phyloP scores from a whole-genome alignment of 2,329 filamentous ascomycete species.

The Coniochaeta prunicola region DNA sequence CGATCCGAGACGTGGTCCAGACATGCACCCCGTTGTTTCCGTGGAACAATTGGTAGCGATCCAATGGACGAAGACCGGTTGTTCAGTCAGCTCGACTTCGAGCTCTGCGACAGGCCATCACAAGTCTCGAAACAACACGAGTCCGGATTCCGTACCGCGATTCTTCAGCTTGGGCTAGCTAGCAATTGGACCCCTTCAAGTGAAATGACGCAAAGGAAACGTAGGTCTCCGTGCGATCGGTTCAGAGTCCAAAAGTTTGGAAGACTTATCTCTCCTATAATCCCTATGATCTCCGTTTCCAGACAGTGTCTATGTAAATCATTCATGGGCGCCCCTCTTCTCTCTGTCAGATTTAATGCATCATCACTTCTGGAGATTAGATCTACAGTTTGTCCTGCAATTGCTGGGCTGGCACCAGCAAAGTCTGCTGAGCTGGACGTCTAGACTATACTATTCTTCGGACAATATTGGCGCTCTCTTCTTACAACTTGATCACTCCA shows the following conservation, averaged over 20 bases:
- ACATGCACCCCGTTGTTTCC: conserved; percentile 1
- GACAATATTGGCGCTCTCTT: not conserved
- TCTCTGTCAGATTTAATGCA: not conserved
- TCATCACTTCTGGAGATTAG: not conserved
- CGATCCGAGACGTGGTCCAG: not conserved
- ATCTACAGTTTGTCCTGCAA: not conserved
- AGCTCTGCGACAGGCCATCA: not conserved
- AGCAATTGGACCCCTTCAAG: not conserved
- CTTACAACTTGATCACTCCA: not conserved
- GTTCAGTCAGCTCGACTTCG: not conserved
- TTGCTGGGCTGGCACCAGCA: conserved; percentile 1
- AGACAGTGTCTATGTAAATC: not conserved
- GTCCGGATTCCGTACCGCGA: not conserved
- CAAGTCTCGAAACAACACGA: not conserved
- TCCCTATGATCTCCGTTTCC: conserved; percentile 1
- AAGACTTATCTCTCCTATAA: not conserved
- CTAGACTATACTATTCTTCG: not conserved
- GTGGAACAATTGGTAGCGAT: not conserved
- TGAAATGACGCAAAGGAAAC: not conserved
- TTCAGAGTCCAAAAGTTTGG: not conserved
- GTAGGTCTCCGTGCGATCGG: not conserved
- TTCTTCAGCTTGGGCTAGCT: not conserved
- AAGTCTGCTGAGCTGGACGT: not conserved
- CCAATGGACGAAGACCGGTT: not conserved
- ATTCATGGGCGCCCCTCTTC: not conserved